phyloP scores from a whole-genome alignment of 2,329 filamentous ascomycete species.

The Cercospora sp. region DNA sequence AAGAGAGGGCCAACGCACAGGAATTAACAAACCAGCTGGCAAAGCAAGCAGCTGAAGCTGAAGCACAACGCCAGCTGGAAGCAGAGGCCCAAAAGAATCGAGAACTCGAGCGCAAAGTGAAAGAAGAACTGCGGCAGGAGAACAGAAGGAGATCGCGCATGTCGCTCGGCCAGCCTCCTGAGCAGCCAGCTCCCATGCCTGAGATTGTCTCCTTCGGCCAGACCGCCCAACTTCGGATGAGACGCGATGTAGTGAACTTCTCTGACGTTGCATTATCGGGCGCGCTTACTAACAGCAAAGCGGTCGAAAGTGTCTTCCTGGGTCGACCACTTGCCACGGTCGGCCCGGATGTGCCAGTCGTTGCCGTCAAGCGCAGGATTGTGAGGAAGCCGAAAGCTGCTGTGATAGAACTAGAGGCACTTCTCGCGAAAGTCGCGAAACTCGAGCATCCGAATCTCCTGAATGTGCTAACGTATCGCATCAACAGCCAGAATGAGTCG shows the following conservation, averaged over 20 bases:
- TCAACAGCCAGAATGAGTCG: slow-evolving; percentile 28
- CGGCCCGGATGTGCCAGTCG: slow-evolving; percentile 23
- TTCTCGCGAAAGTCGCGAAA: slow-evolving; percentile 70
- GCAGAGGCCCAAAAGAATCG: slow-evolving; percentile 36
- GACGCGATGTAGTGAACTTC: slow-evolving; percentile 30
- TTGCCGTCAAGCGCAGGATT: slow-evolving; percentile 33
- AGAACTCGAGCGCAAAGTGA: slow-evolving; percentile 68
- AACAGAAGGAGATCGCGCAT: slow-evolving; percentile 65
- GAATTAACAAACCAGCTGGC: slow-evolving; percentile 65
- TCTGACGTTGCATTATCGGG: slow-evolving; percentile 28
- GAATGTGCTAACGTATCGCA: slow-evolving; percentile 68
- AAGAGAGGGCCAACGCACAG: slow-evolving; percentile 82
- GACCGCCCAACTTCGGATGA: slow-evolving; percentile 27
- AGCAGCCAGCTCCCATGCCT: slow-evolving; percentile 5
- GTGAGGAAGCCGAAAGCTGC: slow-evolving; percentile 32
- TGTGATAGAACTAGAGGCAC: slow-evolving; percentile 34
- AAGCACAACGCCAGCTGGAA: slow-evolving; percentile 43
- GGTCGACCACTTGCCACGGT: slow-evolving; percentile 25
- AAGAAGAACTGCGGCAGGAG: slow-evolving; percentile 71
- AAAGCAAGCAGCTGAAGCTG: slow-evolving; percentile 45
- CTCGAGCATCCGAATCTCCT: slow-evolving; percentile 75
- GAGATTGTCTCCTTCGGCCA: slow-evolving; percentile 36
- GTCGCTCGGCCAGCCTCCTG: slow-evolving; percentile 49
- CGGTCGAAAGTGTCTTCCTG: slow-evolving; percentile 23
- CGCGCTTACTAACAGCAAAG: slow-evolving; percentile 20